These are phyloP conservation scores for Microcera coccophila DNA, from an alignment of 2,329 filamentous ascomycete species.

Conservation along the genomic window DNA sequence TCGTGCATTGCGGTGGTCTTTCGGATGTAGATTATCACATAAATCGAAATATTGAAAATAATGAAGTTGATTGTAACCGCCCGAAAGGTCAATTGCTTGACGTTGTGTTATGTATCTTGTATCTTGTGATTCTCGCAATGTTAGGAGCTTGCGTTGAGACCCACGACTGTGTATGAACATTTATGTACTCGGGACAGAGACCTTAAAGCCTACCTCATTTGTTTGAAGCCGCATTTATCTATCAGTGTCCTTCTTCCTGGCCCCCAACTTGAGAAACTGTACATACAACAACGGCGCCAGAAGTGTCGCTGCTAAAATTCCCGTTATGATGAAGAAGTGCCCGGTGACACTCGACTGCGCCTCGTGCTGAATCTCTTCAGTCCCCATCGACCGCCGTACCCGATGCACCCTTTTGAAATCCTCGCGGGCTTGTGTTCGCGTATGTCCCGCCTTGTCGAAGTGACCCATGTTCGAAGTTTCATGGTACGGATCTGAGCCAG, in stretches of 20 bases:
- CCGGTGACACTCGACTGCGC: slow-evolving; percentile 41
- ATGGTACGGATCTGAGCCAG: slow-evolving; percentile 49
- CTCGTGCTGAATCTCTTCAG: slow-evolving; percentile 36
- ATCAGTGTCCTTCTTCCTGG: slow-evolving; percentile 23
- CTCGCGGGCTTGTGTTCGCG: slow-evolving; percentile 65
- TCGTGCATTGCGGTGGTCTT: slow-evolving; percentile 29
- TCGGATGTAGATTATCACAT: slow-evolving; percentile 31
- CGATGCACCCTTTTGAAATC: slow-evolving; percentile 44
- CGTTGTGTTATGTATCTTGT: background rate
- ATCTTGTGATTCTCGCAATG: background rate
- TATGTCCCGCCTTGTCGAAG: slow-evolving; percentile 73
- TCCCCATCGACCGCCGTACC: slow-evolving; percentile 38
- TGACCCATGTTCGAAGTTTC: slow-evolving; percentile 60
- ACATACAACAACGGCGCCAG: slow-evolving; percentile 42
- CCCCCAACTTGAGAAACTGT: slow-evolving; percentile 34
- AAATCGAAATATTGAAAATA: slow-evolving; percentile 26
- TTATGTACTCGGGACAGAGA: too few relatives aligned
- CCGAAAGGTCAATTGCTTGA: background rate
- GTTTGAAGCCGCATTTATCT: background rate
- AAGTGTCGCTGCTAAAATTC: slow-evolving; percentile 45
- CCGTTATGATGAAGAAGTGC: slow-evolving; percentile 49
- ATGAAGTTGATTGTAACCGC: slow-evolving; percentile 8
- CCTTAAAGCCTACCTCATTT: background rate
- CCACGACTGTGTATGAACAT: background rate
- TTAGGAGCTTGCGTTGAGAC: background rate